Evolutionary conservation across 2,329 filamentous ascomycete genomes (phyloP).

Genomic region (Cladosporium sp.): DNA sequence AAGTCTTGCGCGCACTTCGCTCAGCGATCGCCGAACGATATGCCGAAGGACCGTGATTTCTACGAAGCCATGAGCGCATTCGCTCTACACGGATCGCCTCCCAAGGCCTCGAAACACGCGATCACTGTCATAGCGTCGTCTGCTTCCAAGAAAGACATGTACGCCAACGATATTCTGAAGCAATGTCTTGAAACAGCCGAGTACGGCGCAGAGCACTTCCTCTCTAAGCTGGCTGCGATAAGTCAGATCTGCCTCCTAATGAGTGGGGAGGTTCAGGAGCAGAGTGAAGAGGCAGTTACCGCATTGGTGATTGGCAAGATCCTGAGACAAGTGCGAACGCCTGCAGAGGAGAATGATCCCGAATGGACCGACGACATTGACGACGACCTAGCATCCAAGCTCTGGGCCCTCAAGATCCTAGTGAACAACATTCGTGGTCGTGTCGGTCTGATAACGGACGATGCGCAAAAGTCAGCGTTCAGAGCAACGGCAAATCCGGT

Average conservation of each 20-base stretch:
- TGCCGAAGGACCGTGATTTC: slow-evolving; percentile 76
- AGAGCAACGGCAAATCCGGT: slow-evolving; percentile 56
- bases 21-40: slow-evolving; percentile 74
- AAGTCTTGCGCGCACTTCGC: slow-evolving; percentile 93
- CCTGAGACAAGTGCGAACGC: slow-evolving; percentile 54
- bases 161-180: slow-evolving; percentile 74
- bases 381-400: slow-evolving; percentile 76
- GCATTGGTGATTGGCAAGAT: slow-evolving; percentile 71
- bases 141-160: slow-evolving; percentile 71
- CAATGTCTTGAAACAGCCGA: slow-evolving; percentile 68
- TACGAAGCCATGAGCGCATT: slow-evolving; percentile 74
- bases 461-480: slow-evolving; percentile 36
- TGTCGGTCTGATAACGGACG: slow-evolving; percentile 19
- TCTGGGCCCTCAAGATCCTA: slow-evolving; percentile 74
- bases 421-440: slow-evolving; percentile 74
- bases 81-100: slow-evolving; percentile 72
- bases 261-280: slow-evolving; percentile 63
- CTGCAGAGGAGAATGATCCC: slow-evolving; percentile 46
- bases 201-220: slow-evolving; percentile 66
- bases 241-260: slow-evolving; percentile 71
- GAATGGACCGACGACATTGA: slow-evolving; percentile 56
- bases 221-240: slow-evolving; percentile 65
- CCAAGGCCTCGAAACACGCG: slow-evolving; percentile 85
- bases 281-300: slow-evolving; percentile 66
- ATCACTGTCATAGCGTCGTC: slow-evolving; percentile 81